Base-by-base conservation (phyloP, 2,329 filamentous ascomycete genomes). In the Penicillium sp. region DNA sequence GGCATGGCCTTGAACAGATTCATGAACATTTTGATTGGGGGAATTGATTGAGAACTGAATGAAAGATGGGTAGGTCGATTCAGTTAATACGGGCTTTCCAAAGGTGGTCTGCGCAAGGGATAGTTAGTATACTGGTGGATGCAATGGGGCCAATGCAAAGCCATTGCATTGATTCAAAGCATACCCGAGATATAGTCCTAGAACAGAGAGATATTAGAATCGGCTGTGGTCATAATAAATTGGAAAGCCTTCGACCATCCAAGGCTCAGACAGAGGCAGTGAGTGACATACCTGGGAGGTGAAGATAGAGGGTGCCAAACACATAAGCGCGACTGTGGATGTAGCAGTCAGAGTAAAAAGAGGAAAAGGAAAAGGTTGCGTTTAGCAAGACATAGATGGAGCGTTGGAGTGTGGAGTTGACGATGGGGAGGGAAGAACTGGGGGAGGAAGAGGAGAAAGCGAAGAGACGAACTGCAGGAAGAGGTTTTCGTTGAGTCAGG, bases 251-350 rank as follows among this genome's bases (percentile, higher is more conserved):
- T 53, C 4, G 25, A 41, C 39, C 5, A 8, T 31, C 20, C 39
- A 15, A 45, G 17, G 48, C 8, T 31, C 6, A 35, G 4, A 28
- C n/a, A 34, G 52, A 42, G 14, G 47, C 8, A 52, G 35, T 5
- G 41, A 22, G 38, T 4, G 49, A 78, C 83, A 64, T 88, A 91
- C 90, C 87, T 93, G 90, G 81, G 90, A 93, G 82, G 90, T 93
- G 84, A 92, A 93, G 79, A 89, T 85, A 79, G 90, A 91, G 81
- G 86, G 84, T 85, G 88, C 88, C 84, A 89, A 89, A 89, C 88
- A 90, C 90, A 92, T 92, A 89, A 88, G 88, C 84, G 87, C 89
- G 83, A 83, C 67, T 75, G 73, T 75, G 68, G 68, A 66, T 65
- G 62, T 70, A 72, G 67, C 73, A 76, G 75, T 76, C 71, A 73